A percentile compares a stretch with the other conserved stretches of the same genome.
Evolutionary conservation across 106 monocot species (phyloP).

Genomic region (Cymbidium sinense): DNA sequence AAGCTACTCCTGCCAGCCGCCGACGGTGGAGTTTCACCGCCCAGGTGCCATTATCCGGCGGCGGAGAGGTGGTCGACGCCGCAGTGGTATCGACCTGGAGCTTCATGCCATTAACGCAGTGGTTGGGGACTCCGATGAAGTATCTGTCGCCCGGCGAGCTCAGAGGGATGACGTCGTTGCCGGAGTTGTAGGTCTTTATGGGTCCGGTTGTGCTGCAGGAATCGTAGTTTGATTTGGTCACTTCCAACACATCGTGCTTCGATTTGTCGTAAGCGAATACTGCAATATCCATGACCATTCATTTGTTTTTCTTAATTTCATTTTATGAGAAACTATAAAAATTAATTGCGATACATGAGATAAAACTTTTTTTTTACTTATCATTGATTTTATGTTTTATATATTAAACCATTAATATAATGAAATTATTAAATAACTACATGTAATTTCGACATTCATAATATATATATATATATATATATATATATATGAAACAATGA

Average conservation of each 20-base stretch:
- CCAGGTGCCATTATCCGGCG: not conserved
- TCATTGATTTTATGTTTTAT: too few species aligned
- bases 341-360: not conserved
- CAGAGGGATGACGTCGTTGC: constrained; percentile 25
- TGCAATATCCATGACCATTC: not conserved
- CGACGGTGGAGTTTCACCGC: not conserved
- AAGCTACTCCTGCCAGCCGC: not conserved
- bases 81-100: constrained; percentile 21
- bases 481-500: too few species aligned
- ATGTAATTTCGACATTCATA: too few species aligned
- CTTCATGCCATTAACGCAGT: constrained; percentile 47
- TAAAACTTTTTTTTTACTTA: too few species aligned
- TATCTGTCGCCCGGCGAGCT: constrained; percentile 21
- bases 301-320: not conserved
- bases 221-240: constrained; percentile 31
- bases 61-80: not conserved
- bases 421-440: too few species aligned
- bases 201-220: constrained; percentile 23
- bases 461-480: too few species aligned
- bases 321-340: not conserved
- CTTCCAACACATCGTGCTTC: constrained; percentile 40
- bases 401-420: too few species aligned
- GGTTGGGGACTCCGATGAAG: constrained; percentile 41
- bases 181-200: constrained; percentile 8
- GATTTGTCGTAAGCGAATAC: constrained; percentile 12